A percentile compares a stretch with the other conserved stretches of the same genome.
These are phyloP conservation scores for Aspergillus quadricinctus DNA, from an alignment of 2,329 filamentous ascomycete genomes.

Conservation along the genomic window DNA sequence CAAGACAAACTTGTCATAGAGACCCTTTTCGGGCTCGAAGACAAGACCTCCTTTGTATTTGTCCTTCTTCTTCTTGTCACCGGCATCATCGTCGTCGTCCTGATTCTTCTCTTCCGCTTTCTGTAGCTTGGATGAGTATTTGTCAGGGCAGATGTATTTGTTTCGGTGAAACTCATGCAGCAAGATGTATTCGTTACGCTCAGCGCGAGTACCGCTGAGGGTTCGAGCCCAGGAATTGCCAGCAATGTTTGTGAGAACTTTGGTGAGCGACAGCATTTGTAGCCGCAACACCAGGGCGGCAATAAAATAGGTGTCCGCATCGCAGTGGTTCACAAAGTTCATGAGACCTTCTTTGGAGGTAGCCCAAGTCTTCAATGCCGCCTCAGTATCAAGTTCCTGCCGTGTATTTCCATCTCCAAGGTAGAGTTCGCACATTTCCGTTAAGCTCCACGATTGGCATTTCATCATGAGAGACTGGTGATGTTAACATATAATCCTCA, in stretches of 20 bases:
- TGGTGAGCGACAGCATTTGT: conserved; percentile 89
- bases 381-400: conserved; percentile 83
- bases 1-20: conserved; percentile 96
- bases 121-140: conserved; percentile 73
- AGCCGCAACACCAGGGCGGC: conserved; percentile 83
- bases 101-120: conserved; percentile 67
- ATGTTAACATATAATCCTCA: conserved; percentile 19
- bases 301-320: conserved; percentile 94
- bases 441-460: conserved; percentile 96
- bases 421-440: conserved; percentile 94
- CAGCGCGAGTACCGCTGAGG: conserved; percentile 88
- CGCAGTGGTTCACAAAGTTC: conserved; percentile 90
- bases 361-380: conserved; percentile 80
- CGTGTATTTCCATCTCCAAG: conserved; percentile 68
- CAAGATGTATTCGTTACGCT: conserved; percentile 98
- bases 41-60: conserved; percentile 98
- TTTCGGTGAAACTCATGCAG: conserved; percentile 94
- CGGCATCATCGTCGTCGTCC: conserved; percentile 63
- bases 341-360: conserved; percentile 77
- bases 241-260: conserved; percentile 91
- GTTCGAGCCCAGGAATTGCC: conserved; percentile 98
- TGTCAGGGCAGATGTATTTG: conserved; percentile 98
- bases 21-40: conserved; percentile 93
- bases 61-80: conserved; percentile 90
- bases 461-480: conserved; percentile 79